phyloP scores from a whole-genome alignment of 106 monocot genomes.

The Xerophyta viscosa region DNA sequence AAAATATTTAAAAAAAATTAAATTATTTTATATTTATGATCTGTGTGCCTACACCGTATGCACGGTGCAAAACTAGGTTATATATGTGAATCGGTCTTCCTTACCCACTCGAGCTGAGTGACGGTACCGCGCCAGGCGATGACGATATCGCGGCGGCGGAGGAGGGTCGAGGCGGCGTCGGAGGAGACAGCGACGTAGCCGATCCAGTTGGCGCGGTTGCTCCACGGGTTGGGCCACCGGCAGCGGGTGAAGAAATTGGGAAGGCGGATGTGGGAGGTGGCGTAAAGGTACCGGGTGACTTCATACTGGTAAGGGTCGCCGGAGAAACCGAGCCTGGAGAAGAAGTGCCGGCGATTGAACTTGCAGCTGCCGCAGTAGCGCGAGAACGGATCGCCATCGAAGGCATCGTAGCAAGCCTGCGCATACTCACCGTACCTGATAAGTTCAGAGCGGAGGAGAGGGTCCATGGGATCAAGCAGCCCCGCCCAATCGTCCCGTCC shows the following conservation, averaged over 20 bases:
- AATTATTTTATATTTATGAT: too few relatives aligned
- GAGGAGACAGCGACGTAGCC: conserved; percentile 77
- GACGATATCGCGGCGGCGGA: conserved; percentile 75
- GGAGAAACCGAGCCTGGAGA: conserved; percentile 32
- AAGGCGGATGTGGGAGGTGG: conserved; percentile 56
- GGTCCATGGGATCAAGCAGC: conserved; percentile 78
- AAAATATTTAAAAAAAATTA: too few relatives aligned
- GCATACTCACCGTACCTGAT: conserved; percentile 84
- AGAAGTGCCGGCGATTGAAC: conserved; percentile 49
- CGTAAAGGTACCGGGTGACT: conserved; percentile 69
- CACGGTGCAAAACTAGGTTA: too few relatives aligned
- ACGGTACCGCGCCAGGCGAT: conserved; percentile 84
- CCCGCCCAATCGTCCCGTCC: conserved; percentile 72
- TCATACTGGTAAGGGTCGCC: conserved; percentile 44
- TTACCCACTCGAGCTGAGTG: conserved; percentile 68
- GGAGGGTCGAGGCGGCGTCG: conserved; percentile 35
- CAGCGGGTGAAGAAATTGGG: conserved; percentile 55
- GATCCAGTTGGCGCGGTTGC: conserved; percentile 79
- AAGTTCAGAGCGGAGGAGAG: conserved; percentile 69
- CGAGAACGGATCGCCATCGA: conserved; percentile 70
- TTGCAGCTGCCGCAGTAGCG: conserved; percentile 71
- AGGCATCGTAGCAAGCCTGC: conserved; percentile 89
- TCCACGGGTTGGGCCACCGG: conserved; percentile 33
- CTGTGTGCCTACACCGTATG: too few relatives aligned
- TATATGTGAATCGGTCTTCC: too few relatives aligned